phyloP scores from a whole-genome alignment of 129 eudicot species.

The Sambucus nigra region DNA sequence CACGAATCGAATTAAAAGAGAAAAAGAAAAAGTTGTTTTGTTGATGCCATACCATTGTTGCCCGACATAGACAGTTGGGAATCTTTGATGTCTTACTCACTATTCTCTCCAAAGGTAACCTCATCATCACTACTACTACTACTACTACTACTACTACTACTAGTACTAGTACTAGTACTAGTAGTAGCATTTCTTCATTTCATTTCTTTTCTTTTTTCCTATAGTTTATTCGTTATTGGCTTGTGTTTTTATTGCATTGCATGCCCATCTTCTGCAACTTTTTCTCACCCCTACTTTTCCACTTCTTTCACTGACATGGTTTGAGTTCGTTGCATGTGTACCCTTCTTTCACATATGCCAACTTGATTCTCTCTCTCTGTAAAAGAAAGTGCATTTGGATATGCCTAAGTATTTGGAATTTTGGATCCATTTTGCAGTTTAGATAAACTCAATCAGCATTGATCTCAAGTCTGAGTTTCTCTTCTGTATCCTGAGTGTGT shows the following conservation, averaged over 20 bases:
- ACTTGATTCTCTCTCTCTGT: slow-evolving; percentile 7
- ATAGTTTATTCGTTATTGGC: background rate
- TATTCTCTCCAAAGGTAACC: slow-evolving; percentile 12
- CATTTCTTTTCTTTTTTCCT: background rate
- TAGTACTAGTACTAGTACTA: background rate
- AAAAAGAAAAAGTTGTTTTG: background rate
- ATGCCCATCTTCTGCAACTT: slow-evolving; percentile 8
- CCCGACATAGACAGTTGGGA: slow-evolving; percentile 14
- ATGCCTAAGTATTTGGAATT: background rate
- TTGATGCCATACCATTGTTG: slow-evolving; percentile 12
- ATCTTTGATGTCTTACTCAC: slow-evolving; percentile 12
- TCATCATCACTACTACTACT: background rate
- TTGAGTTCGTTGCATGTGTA: slow-evolving; percentile 2
- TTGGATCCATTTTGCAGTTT: background rate
- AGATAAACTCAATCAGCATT: background rate
- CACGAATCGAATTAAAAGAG: background rate
- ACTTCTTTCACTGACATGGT: background rate
- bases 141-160: background rate
- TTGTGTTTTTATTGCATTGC: slow-evolving; percentile 15
- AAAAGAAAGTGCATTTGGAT: slow-evolving; percentile 1
- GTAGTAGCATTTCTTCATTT: background rate
- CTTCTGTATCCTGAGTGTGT: background rate
- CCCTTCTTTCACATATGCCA: too few species aligned
- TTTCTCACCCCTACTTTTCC: background rate
- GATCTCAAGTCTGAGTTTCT: slow-evolving; percentile 3